Percentiles rank a stretch among this genome's conserved stretches.
Conservation (phyloP, 176 grass and related monocot species). For the Oryza nivara region DNA sequence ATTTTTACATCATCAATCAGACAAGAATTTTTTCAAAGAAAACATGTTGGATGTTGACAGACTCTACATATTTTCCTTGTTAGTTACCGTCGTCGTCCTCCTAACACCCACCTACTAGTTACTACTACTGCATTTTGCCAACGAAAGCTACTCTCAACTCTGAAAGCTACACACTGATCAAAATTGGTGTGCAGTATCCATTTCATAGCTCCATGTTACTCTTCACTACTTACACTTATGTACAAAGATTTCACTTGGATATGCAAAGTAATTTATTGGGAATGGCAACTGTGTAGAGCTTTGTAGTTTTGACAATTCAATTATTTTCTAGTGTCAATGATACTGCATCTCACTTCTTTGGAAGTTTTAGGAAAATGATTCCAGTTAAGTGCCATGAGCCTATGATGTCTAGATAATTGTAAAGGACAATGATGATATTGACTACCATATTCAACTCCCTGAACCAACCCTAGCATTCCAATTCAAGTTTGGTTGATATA, state of each 20-base stretch:
- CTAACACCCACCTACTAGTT: not conserved
- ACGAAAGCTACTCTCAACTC: too few relatives aligned
- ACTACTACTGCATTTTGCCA: too few relatives aligned
- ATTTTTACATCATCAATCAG: too few relatives aligned
- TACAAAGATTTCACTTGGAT: not conserved
- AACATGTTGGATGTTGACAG: not conserved
- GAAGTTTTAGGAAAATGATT: not conserved
- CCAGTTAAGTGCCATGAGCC: not conserved
- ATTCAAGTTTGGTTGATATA: constrained; percentile 24
- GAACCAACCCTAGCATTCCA: constrained; percentile 33
- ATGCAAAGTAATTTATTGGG: not conserved
- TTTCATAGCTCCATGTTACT: not conserved
- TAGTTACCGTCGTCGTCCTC: not conserved
- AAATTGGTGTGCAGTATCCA: not conserved
- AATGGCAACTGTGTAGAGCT: not conserved
- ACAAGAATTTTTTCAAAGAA: not conserved
- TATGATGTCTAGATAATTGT: constrained; percentile 3
- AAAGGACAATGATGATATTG: constrained; percentile 14
- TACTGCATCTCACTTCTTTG: not conserved
- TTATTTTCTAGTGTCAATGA: not conserved
- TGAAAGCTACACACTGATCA: too few relatives aligned
- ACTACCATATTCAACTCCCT: constrained; percentile 7
- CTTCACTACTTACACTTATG: not conserved
- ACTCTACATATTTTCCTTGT: not conserved
- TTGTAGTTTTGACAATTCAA: not conserved